phyloP scores from a whole-genome alignment of 2,329 filamentous ascomycete genomes.

The Venturiaceae sp. region DNA sequence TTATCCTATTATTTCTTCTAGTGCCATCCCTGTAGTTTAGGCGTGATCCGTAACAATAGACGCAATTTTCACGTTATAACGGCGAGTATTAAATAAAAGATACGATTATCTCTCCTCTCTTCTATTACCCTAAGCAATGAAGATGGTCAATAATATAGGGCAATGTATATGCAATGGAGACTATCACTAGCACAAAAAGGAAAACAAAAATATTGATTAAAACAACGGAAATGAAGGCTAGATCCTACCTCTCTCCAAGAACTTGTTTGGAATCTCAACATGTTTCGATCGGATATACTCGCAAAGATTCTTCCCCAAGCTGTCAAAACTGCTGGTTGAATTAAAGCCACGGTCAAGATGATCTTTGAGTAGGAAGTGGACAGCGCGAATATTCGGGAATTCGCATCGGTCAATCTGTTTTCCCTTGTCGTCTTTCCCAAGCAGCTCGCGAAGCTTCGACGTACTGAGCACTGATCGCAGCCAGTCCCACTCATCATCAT shows the following conservation, averaged over 20 bases:
- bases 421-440: constrained; percentile 15
- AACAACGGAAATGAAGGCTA: too few species aligned
- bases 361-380: constrained; percentile 7
- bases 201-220: too few species aligned
- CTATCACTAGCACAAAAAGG: too few species aligned
- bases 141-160: too few species aligned
- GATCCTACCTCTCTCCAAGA: constrained; percentile 5
- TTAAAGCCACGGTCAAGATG: constrained; percentile 6
- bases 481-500: constrained; percentile 20
- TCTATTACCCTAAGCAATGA: too few species aligned
- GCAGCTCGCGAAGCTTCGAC: constrained; percentile 13
- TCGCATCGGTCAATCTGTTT: constrained; percentile 13
- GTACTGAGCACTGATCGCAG: constrained; percentile 14
- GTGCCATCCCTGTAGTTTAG: too few species aligned
- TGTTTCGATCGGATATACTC: constrained; percentile 1
- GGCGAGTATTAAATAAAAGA: too few species aligned
- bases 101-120: too few species aligned
- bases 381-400: constrained; percentile 2
- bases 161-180: too few species aligned
- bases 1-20: too few species aligned
- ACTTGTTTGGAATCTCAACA: constrained; percentile 4
- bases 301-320: constrained; percentile 8
- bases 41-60: too few species aligned
- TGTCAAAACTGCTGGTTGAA: background rate
- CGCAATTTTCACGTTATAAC: too few species aligned